Percentiles rank a stretch among this genome's conserved stretches.
Evolutionary conservation across 352 stramenopile species (phyloP).

Genomic region (Phytophthora idaei): DNA sequence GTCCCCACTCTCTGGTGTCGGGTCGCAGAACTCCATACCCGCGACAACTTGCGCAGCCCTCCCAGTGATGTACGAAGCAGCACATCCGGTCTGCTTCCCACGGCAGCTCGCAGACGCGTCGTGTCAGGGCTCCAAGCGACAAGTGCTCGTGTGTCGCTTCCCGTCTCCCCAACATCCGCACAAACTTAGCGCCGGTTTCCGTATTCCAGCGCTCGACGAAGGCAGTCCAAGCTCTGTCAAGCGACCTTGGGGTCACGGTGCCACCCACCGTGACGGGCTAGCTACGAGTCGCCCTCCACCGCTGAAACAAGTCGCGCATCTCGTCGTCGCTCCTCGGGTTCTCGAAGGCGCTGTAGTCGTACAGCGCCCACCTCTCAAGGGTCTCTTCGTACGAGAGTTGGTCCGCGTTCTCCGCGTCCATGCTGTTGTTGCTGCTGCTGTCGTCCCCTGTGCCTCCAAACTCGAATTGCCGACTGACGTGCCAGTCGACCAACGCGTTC

Average conservation of each 20-base stretch:
- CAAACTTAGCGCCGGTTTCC: background rate
- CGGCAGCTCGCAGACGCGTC: background rate
- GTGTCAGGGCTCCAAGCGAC: background rate
- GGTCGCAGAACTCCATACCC: background rate
- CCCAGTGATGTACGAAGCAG: background rate
- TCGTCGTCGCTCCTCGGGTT: background rate
- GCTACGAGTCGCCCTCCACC: background rate
- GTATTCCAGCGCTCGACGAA: conserved; percentile 5
- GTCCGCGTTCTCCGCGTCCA: background rate
- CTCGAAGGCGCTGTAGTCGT: background rate
- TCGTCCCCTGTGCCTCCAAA: background rate
- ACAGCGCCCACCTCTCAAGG: background rate
- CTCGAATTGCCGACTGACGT: background rate
- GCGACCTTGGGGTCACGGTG: background rate
- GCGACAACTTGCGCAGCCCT: background rate
- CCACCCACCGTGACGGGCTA: background rate
- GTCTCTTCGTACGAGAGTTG: background rate
- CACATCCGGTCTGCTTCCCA: background rate
- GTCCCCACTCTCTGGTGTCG: background rate
- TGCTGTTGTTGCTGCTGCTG: background rate
- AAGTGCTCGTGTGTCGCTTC: background rate
- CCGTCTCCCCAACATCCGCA: background rate
- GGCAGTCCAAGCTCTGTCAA: background rate
- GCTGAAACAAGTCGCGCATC: background rate
- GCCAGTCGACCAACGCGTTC: background rate